Conservation (phyloP, 768 basidiomycete genomes). For the Mycena epipterygia region DNA sequence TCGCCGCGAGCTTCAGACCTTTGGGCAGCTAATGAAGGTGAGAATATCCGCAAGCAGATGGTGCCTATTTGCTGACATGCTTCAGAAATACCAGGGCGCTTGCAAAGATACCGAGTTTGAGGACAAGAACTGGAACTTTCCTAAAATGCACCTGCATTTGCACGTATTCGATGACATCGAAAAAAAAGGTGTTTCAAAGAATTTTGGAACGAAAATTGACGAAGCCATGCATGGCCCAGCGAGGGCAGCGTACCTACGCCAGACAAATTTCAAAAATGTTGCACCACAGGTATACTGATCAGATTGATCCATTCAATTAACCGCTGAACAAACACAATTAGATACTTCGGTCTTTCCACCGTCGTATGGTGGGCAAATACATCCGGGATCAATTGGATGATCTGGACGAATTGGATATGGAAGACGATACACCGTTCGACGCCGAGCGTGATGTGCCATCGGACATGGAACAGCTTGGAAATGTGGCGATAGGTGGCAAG, state of each 20-base stretch:
- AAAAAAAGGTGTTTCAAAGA: constrained; percentile 45
- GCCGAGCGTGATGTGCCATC: no score
- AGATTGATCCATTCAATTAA: not conserved
- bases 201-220: constrained; percentile 48
- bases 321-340: not conserved
- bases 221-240: constrained; percentile 51
- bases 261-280: constrained; percentile 51
- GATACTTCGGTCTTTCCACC: constrained; percentile 6
- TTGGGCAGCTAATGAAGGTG: not conserved
- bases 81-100: not conserved
- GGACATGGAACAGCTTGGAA: not conserved
- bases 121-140: constrained; percentile 51
- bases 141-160: constrained; percentile 49
- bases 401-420: not conserved
- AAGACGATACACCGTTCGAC: not conserved
- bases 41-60: not conserved
- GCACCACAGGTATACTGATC: constrained; percentile 42
- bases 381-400: constrained; percentile 9
- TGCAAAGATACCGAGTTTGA: constrained; percentile 2
- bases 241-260: constrained; percentile 42
- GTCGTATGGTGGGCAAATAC: not conserved
- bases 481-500: not conserved
- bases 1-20: not conserved
- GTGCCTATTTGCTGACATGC: not conserved
- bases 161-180: constrained; percentile 52